Percentiles rank a stretch among this genome's conserved stretches.
These are phyloP conservation scores for Zygotorulaspora sp. DNA, from an alignment of 805 yeast species.

Conservation along the genomic window DNA sequence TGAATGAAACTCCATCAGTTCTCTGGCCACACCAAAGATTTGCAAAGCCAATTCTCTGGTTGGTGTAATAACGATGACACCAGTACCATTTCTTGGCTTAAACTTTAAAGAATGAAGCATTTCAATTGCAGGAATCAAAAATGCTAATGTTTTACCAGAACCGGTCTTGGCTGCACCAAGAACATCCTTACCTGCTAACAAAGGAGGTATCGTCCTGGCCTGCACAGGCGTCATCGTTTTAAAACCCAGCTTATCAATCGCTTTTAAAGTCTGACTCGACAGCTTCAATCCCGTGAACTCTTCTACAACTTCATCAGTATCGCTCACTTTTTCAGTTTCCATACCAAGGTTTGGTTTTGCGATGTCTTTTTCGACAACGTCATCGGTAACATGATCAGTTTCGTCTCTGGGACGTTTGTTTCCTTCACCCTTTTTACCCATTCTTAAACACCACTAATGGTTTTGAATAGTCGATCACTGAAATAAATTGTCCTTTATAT, in stretches of 20 bases:
- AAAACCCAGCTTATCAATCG: constrained; percentile 86
- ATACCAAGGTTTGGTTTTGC: constrained; percentile 1
- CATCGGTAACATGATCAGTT: constrained; percentile 1
- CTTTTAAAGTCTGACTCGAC: constrained; percentile 76
- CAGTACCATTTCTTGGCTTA: constrained; percentile 98
- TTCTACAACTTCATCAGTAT: constrained; percentile 23
- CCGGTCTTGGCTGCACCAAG: constrained; percentile 99
- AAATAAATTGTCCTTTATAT: constrained; percentile 4
- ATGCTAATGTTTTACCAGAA: constrained; percentile 96
- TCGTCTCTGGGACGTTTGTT: constrained; percentile 11
- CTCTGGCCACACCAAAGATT: constrained; percentile 96
- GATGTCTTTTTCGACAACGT: neutral
- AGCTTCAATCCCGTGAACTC: constrained; percentile 51
- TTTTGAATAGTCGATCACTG: neutral
- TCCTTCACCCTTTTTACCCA: constrained; percentile 9
- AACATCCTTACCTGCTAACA: constrained; percentile 94
- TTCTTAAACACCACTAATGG: neutral
- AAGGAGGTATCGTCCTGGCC: constrained; percentile 92
- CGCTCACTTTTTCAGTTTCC: constrained; percentile 8
- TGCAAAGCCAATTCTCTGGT: constrained; percentile 97
- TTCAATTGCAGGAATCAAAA: constrained; percentile 93
- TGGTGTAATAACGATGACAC: constrained; percentile 92
- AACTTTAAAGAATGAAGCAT: constrained; percentile 82
- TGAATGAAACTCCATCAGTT: constrained; percentile 80
- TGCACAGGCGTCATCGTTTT: constrained; percentile 90